These are phyloP conservation scores for Aspergillus sergii DNA, from an alignment of 2,329 filamentous ascomycete species.

Conservation along the genomic window DNA sequence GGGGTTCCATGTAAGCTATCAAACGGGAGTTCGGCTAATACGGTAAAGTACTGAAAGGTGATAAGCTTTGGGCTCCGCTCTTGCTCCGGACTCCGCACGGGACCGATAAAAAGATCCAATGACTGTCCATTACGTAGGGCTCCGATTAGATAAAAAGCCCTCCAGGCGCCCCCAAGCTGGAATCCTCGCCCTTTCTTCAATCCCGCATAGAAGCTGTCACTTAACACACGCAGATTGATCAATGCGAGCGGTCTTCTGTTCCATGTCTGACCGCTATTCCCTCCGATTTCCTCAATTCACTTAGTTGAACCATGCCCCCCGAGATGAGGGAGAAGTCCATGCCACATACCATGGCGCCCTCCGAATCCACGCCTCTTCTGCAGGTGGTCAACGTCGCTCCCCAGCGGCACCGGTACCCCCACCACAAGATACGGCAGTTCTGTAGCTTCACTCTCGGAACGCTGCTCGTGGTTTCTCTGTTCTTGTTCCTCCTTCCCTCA, in stretches of 20 bases:
- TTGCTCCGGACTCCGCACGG: not conserved
- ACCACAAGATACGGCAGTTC: constrained; percentile 44
- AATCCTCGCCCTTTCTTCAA: not conserved
- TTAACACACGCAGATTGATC: not conserved
- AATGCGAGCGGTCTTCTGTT: not conserved
- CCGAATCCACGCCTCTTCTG: constrained; percentile 47
- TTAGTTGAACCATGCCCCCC: constrained; percentile 5
- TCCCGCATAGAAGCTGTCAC: not conserved
- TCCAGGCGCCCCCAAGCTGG: not conserved
- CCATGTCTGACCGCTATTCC: not conserved
- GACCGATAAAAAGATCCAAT: not conserved
- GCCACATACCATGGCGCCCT: constrained; percentile 35
- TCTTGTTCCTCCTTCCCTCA: constrained; percentile 46
- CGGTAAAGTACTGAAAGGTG: too few relatives aligned
- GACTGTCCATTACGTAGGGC: not conserved
- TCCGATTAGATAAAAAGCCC: constrained; percentile 4
- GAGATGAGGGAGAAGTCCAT: constrained; percentile 42
- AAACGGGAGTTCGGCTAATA: not conserved
- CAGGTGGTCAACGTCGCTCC: constrained; percentile 42
- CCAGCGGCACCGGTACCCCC: constrained; percentile 44
- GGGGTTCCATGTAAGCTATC: not conserved
- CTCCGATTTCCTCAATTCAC: constrained; percentile 7
- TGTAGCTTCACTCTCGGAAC: constrained; percentile 45
- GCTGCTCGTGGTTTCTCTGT: constrained; percentile 40
- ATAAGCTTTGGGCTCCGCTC: not conserved